Conservation (phyloP, 768 basidiomycete species). For the Termitomyces heimii region DNA sequence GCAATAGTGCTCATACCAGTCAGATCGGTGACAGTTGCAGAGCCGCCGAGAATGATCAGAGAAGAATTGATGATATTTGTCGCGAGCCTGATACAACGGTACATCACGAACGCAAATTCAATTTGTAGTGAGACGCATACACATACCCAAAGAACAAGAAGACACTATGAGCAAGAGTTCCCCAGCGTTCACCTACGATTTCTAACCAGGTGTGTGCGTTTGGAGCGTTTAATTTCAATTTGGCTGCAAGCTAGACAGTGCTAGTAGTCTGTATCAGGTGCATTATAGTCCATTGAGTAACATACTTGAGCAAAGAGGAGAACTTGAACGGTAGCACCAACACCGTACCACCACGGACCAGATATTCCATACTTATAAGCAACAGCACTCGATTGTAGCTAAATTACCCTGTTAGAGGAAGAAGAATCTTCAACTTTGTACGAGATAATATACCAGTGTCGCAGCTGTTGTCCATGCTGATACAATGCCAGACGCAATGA, state of each 20-base stretch:
- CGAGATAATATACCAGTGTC: slow-evolving; percentile 42
- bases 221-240: slow-evolving; percentile 88
- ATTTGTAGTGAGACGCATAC: background rate
- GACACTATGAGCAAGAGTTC: slow-evolving; percentile 66
- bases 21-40: slow-evolving; percentile 81
- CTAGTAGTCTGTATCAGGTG: slow-evolving; percentile 29
- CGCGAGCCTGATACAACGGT: slow-evolving; percentile 45
- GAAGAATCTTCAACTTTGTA: background rate
- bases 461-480: slow-evolving; percentile 92
- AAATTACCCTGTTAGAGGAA: background rate
- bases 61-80: slow-evolving; percentile 92
- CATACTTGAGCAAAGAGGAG: slow-evolving; percentile 81
- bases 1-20: slow-evolving; percentile 90
- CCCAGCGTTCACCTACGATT: slow-evolving; percentile 80
- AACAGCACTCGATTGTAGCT: slow-evolving; percentile 76
- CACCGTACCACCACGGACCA: slow-evolving; percentile 89
- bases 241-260: slow-evolving; percentile 73
- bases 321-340: slow-evolving; percentile 85
- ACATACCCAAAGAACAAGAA: slow-evolving; percentile 84
- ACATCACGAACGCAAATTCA: background rate
- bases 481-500: slow-evolving; percentile 91
- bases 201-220: slow-evolving; percentile 87
- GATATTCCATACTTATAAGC: slow-evolving; percentile 83
- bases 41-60: slow-evolving; percentile 74
- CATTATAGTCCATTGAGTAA: slow-evolving; percentile 56